Evolutionary conservation across 1,284 basidiomycete species (phyloP), one percentile per base, ranked within the genome.

Genomic region (Leccinum pachyderme): DNA sequence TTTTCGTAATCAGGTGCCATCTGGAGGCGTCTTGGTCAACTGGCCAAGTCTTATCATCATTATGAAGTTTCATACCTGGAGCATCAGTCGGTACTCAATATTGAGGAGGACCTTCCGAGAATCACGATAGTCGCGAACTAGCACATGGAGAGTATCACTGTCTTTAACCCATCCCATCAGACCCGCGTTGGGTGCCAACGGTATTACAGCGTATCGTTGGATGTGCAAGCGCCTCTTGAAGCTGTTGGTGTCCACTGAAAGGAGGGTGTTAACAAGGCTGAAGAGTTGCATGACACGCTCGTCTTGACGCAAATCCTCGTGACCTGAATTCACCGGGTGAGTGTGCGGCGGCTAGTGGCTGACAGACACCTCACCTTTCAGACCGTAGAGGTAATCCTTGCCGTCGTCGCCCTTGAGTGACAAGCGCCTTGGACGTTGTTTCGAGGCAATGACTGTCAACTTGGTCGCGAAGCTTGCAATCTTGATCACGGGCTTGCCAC

Each of bases 1-100:
- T 89, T 91, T 73, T 99, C 97, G 72, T 99, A 99, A 72, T 99
- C 97, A 8, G 97, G 96, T 11, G 97, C 96, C 96, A 99, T 99
- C 91, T 98, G 66, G 13, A 43, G 44, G 12, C 47, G 25, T 18
- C 33, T 9, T 39, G 24, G 37, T 66, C 24, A 59, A 39, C n/a
- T 49, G 43, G 22, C 33, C 31, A 33, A n/a, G 15, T 18, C 22
- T 43, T 39, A 13, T n/a, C 18, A 18, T 43, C 31, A 45, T 43
- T 28, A 45, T 5, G 24, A 51, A 6, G 22, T 27, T 57, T 52
- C 80, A 57, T 61, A 89, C 92, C 80, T 96, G 95, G 18, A 98
- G 85, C 93, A 99, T 99, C 59, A 99, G 76, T 13, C 96, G 88
- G 70, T 98, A 97, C 75, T 99, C 97, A 58, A 99, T 98, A 72